Percentiles rank a stretch among this genome's conserved stretches.
Evolutionary conservation across 257 asterid species (phyloP).

Genomic region (Nicotiana knightiana): DNA sequence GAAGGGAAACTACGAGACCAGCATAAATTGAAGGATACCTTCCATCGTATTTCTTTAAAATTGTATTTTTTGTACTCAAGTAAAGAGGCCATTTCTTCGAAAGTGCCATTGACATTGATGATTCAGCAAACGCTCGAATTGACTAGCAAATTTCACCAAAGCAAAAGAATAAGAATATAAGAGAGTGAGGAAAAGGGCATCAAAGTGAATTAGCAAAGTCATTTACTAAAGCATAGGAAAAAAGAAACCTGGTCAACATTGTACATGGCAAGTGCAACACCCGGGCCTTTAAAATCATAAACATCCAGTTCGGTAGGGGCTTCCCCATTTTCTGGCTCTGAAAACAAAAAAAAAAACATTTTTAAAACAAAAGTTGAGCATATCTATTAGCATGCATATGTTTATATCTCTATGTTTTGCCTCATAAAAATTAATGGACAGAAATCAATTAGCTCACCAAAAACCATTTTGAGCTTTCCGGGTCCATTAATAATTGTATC

Average conservation of each 20-base stretch:
- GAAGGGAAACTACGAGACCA: not conserved
- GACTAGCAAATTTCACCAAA: slow-evolving; percentile 44
- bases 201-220: slow-evolving; percentile 5
- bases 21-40: slow-evolving; percentile 35
- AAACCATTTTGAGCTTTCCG: slow-evolving; percentile 86
- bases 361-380: not conserved
- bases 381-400: not conserved
- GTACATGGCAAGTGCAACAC: slow-evolving; percentile 89
- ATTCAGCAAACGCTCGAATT: slow-evolving; percentile 84
- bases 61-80: slow-evolving; percentile 88
- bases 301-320: slow-evolving; percentile 56
- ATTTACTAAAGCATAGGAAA: slow-evolving; percentile 8
- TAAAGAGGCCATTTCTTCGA: slow-evolving; percentile 90
- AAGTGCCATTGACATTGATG: slow-evolving; percentile 85
- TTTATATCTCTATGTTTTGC: not conserved
- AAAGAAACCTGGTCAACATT: slow-evolving; percentile 68
- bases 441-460: slow-evolving; percentile 45
- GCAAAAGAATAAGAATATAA: not conserved
- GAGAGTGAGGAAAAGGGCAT: slow-evolving; percentile 1
- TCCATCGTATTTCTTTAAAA: slow-evolving; percentile 91
- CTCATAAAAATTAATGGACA: not conserved
- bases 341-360: not conserved
- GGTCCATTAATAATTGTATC: slow-evolving; percentile 68
- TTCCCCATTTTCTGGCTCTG: slow-evolving; percentile 77
- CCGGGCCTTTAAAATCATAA: slow-evolving; percentile 75